Base-by-base conservation (phyloP, 345 rosid genomes). In the Turritis glabra region DNA sequence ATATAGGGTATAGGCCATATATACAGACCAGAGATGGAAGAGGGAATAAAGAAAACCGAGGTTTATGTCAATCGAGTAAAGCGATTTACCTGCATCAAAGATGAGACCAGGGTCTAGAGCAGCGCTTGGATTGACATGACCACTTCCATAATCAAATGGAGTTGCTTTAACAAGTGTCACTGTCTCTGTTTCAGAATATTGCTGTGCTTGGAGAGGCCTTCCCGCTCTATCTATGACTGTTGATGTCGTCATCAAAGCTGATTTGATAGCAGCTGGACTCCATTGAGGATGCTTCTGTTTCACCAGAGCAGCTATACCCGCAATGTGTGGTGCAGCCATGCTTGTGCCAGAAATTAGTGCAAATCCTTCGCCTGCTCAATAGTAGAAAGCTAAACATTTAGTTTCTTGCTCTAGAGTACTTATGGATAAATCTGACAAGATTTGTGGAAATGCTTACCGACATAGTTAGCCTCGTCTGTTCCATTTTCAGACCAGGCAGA, bases 401-500 rank as follows among this genome's bases (percentile, higher is more conserved):
- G 51, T 5, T 59, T 75, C 69, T 75, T 50, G 29, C 38, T 44
- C 33, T 11, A 40, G 13, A 22, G 74, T 57, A 30, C 17, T n/a
- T 14, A 10, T 7, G 55, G 5, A 40, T 27, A 19, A 62, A 2
- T 22, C 25, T 67, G 22, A 38, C 25, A 67, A 17, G 5, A 14
- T 7, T 15, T 40, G 26, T 19, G 15, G 68, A 77, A 33, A 53
- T 17, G 40, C 76, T 85, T 89, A 95, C 99, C 99, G 27, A 80
- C 77, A 26, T 82, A 95, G 75, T 95, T 95, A 75, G 92, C 82
- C 69, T 95, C 99, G 65, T 95, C 99, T 1, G 98, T 95, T 81
- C 99, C 99, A 82, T 95, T 95, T 18, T 85, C 89, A 52, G 99
- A 92, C 99, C 99, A 95, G 33, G 99, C 99, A 65, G 99, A 94